Base-by-base conservation (phyloP, 257 asterid species). In the Nemophila menziesii region DNA sequence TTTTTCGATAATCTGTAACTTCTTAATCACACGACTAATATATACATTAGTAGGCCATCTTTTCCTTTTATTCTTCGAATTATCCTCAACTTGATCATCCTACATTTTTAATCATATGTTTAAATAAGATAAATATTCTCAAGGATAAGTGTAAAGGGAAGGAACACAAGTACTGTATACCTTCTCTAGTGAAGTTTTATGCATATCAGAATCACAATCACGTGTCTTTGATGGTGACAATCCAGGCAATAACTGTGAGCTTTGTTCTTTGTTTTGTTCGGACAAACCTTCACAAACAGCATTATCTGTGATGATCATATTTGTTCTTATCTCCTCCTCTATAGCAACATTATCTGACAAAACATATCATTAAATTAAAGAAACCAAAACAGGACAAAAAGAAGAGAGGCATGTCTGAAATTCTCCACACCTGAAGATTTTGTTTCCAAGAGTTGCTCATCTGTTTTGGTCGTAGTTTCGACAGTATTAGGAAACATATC, bases 31-130 rank as follows among this genome's bases (percentile, higher is more conserved):
- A 55, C 58, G 74, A 54, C 81, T 33, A 51, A 87, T 62, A 68
- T 77, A 65, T 50, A 71, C 74, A 41, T 87, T 93, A 5, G 81
- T 55, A 22, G 71, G 46, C 42, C 89, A 57, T 66, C 86, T 70
- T 70, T 71, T 87, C 84, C 81, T 57, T 6, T 73, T 57, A 43
- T 65, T 69, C 62, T 55, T 70, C 24, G 74, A 58, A 53, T 56
- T 49, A 20, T 45, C 44, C 11, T 39, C 46, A 59, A 55, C 63
- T 53, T 19, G 52, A 44, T 61, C 42, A 55, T 37, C 33, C 89
- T 73, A 77, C 38, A 51, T 40, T 14, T 24, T 58, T 15, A 14
- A 17, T 39, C 20, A 40, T 11, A 4, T 40, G 23, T 23, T 4
- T 42, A 14, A 33, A 27, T 12, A 34, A 20, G 11, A 13, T 19